Conservation (phyloP, 2,329 filamentous ascomycete species). For the Raffaelea ambrosiae region DNA sequence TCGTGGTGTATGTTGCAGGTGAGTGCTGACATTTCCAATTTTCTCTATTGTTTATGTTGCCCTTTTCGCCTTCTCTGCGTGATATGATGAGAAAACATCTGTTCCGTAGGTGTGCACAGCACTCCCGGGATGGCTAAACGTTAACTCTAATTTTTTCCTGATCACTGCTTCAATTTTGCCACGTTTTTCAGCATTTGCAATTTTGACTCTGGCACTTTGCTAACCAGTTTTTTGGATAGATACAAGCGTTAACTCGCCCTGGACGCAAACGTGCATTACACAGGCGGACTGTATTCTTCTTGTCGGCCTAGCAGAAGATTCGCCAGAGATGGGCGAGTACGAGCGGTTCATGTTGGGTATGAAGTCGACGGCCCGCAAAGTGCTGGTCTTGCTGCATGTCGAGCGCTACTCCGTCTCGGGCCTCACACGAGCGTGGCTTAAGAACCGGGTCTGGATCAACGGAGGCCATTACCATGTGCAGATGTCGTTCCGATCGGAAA, state of each 20-base stretch:
- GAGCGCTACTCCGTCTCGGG: conserved; percentile 83
- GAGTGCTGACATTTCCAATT: conserved; percentile 25
- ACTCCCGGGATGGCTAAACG: conserved; percentile 45
- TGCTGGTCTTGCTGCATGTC: conserved; percentile 79
- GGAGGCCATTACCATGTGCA: conserved; percentile 96
- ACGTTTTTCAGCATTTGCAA: too few relatives aligned
- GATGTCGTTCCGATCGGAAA: conserved; percentile 75
- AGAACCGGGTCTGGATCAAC: conserved; percentile 95
- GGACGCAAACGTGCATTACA: conserved; percentile 96
- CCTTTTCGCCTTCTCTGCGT: conserved; percentile 5
- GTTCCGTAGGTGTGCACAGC: conserved; percentile 38
- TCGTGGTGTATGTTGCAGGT: conserved; percentile 89
- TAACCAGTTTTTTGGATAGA: too few relatives aligned
- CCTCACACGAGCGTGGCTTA: conserved; percentile 79
- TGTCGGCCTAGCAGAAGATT: conserved; percentile 83
- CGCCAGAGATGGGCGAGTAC: conserved; percentile 87
- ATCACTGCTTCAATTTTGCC: conserved; percentile 18
- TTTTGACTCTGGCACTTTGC: not conserved
- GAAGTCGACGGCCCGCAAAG: conserved; percentile 93
- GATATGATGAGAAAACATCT: conserved; percentile 43
- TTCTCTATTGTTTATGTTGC: not conserved
- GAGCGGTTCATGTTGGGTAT: conserved; percentile 93
- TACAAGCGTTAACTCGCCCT: conserved; percentile 92
- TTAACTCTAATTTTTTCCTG: conserved; percentile 65
- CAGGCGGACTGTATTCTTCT: conserved; percentile 95